Base-by-base conservation (phyloP, 1,284 basidiomycete genomes). In the Moesziomyces aphidis region DNA sequence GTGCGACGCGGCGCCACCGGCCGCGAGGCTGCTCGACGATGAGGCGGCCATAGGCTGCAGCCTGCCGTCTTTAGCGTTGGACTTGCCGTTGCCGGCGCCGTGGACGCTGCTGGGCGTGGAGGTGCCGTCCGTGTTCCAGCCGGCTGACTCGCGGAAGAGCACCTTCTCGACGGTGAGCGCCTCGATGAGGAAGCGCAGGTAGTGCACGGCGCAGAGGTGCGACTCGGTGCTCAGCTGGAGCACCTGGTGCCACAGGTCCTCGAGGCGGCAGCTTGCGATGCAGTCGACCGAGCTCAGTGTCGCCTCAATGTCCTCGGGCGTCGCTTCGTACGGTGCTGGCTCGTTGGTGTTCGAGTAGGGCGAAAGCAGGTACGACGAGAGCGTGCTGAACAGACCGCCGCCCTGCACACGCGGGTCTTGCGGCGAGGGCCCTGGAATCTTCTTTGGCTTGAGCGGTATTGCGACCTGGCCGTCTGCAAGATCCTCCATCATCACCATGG, bases 351-450 rank as follows among this genome's bases (percentile, higher is more conserved):
- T 90, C 23, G 89, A 85, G 26, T 98, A 98, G 1, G 97, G 97
- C 17, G 95, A 97, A 87, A 99, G 90, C 65, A 99, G 88, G 85
- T 99, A 99, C 0, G 94, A 97, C 2, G 96, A 98, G 52, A 99
- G 86, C 0, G 97, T 91, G 24, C 95, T 98, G 23, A 99, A 88
- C 24, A 99, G 87, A 21, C 97, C 97, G 26, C 92, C 92, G 69
- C 97, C 95, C 5, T 85, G 82, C 0, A 92, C 90, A 60, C 90
- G 89, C 56, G 89, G 89, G 44, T 93, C 89, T 76, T 91, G 90
- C 36, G 96, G 88, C 34, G 96, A 94, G 77, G 98, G 97, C 85
- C 91, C 91, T 3, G 93, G 92, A 17, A 97, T 62, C 57, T 75
- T 76, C 50, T 79, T 76, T 17, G 79, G 73, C 60, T 70, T 72